Evolutionary conservation across 495 filamentous ascomycete species (phyloP).

Genomic region (Aspergillus bertholletiae): DNA sequence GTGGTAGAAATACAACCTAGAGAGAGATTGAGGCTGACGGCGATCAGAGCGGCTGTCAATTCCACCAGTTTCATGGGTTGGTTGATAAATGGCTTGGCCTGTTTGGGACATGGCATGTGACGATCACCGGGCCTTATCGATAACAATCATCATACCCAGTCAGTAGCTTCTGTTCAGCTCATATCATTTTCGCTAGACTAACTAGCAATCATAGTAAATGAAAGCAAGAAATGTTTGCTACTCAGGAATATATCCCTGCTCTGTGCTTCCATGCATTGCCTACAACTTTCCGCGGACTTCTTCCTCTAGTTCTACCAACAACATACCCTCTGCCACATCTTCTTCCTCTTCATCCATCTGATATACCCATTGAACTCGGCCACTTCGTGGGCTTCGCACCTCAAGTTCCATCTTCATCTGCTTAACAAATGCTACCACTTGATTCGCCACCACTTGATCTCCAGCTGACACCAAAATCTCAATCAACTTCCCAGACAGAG

Average conservation of each 20-base stretch:
- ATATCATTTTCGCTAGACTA: too few relatives aligned
- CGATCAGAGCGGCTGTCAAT: background rate
- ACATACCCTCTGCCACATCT: slow-evolving; percentile 55
- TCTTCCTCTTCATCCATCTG: slow-evolving; percentile 55
- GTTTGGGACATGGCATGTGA: too few relatives aligned
- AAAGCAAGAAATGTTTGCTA: too few relatives aligned
- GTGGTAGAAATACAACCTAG: background rate
- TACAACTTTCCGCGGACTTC: slow-evolving; percentile 30
- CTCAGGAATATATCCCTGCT: too few relatives aligned
- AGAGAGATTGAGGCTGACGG: background rate
- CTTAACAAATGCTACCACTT: slow-evolving; percentile 58
- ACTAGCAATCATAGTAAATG: too few relatives aligned
- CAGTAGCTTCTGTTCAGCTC: too few relatives aligned
- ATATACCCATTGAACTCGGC: slow-evolving; percentile 51
- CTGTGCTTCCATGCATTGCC: background rate
- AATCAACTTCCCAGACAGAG: slow-evolving; percentile 55
- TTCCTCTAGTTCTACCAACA: slow-evolving; percentile 51
- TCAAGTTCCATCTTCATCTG: slow-evolving; percentile 72
- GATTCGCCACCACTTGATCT: slow-evolving; percentile 46
- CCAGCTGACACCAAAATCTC: slow-evolving; percentile 55
- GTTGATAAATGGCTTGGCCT: too few relatives aligned
- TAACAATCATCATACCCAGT: too few relatives aligned
- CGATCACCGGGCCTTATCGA: slow-evolving; percentile 7
- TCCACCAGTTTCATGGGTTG: background rate
- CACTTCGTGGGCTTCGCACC: slow-evolving; percentile 46